Percentiles rank a stretch among this genome's conserved stretches.
Conservation (phyloP, 2,329 filamentous ascomycete genomes). For the Herpotrichia juniperi region DNA sequence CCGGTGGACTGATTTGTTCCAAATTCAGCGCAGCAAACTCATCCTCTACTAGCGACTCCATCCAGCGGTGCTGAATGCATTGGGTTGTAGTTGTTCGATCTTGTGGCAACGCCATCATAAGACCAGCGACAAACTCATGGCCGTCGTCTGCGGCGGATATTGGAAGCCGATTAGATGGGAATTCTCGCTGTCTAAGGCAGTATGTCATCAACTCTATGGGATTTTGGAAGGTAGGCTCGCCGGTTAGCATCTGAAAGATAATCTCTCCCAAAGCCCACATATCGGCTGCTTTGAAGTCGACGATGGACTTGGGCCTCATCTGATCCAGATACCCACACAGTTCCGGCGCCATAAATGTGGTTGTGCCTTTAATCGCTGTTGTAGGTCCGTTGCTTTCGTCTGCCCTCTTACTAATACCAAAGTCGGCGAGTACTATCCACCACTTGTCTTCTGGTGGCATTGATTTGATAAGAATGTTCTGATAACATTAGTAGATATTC, state of each 20-base stretch:
- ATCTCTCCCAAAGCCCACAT: slow-evolving; percentile 26
- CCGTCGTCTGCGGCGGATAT: background rate
- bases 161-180: background rate
- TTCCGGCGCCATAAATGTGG: slow-evolving; percentile 20
- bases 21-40: background rate
- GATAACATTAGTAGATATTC: background rate
- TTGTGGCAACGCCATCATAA: background rate
- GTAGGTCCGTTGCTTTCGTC: slow-evolving; percentile 11
- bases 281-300: slow-evolving; percentile 14
- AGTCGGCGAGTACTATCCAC: slow-evolving; percentile 51
- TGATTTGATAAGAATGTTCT: slow-evolving; percentile 41
- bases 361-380: slow-evolving; percentile 14
- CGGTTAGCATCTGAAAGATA: slow-evolving; percentile 11
- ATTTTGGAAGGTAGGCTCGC: slow-evolving; percentile 7
- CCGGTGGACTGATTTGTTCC: too few relatives aligned
- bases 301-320: background rate
- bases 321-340: slow-evolving; percentile 8
- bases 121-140: background rate
- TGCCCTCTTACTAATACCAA: slow-evolving; percentile 44
- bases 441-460: slow-evolving; percentile 30
- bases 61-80: background rate
- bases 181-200: background rate
- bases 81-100: background rate
- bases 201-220: background rate
- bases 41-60: background rate